These are phyloP conservation scores for Protomyces inouyei DNA, from an alignment of 1,139 yeast genomes.

Conservation along the genomic window DNA sequence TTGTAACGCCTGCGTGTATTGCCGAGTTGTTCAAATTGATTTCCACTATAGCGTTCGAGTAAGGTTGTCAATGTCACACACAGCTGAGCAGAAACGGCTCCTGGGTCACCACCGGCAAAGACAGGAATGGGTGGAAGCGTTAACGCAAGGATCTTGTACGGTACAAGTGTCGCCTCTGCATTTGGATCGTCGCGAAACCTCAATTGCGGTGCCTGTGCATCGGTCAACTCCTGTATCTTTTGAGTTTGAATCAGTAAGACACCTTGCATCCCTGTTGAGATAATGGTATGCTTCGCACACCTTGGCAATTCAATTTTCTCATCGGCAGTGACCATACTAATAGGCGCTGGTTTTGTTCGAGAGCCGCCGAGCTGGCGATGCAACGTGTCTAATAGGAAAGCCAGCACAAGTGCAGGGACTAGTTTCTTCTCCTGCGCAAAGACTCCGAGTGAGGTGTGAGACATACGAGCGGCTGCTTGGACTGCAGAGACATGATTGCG, in stretches of 20 bases:
- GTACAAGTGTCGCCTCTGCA: constrained; percentile 37
- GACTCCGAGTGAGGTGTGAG: constrained; percentile 44
- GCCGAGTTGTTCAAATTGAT: not conserved
- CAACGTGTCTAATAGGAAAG: constrained; percentile 56
- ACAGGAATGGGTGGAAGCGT: constrained; percentile 57
- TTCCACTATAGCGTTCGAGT: not conserved
- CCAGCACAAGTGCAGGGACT: constrained; percentile 55
- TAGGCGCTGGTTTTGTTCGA: constrained; percentile 31
- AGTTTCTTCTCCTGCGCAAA: constrained; percentile 43
- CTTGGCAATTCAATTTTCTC: not conserved
- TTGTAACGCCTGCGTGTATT: not conserved
- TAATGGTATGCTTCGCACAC: constrained; percentile 34
- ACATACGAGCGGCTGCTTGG: constrained; percentile 53
- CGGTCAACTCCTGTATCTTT: constrained; percentile 35
- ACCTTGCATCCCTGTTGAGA: constrained; percentile 51
- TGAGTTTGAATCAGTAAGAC: constrained; percentile 43
- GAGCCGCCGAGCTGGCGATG: constrained; percentile 43
- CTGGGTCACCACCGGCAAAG: constrained; percentile 37
- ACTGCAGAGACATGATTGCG: constrained; percentile 63
- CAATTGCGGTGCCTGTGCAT: constrained; percentile 36
- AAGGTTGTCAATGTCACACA: not conserved
- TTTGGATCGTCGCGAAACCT: constrained; percentile 35
- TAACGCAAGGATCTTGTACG: constrained; percentile 58
- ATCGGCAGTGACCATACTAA: not conserved
- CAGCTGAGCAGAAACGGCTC: not conserved